Evolutionary conservation across 352 stramenopile species (phyloP).

Genomic region (Pelagophyceae sp.): DNA sequence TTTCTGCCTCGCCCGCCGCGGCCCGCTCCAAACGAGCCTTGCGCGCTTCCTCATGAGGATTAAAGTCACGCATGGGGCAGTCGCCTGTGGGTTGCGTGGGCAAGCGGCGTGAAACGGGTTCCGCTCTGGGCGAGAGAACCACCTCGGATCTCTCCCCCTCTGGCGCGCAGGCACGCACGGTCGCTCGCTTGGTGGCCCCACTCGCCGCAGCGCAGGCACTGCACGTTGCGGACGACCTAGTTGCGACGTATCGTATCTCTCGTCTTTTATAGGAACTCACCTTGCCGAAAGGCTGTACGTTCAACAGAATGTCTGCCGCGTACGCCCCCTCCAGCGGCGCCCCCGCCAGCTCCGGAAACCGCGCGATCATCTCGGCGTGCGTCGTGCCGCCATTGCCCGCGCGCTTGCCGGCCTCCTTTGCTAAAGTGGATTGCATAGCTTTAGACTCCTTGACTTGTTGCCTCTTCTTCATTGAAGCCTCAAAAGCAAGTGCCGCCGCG

Average conservation of each 20-base stretch:
- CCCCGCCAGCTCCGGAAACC: neutral
- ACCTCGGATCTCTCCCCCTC: too few species aligned
- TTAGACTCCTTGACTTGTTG: neutral
- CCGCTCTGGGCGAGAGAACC: too few species aligned
- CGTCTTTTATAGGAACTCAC: too few species aligned
- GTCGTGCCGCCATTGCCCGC: neutral
- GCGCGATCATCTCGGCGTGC: neutral
- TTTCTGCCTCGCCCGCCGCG: neutral
- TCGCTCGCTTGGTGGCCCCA: slow-evolving; percentile 44
- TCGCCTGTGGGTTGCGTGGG: too few species aligned
- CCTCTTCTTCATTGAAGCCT: neutral
- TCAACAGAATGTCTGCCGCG: neutral
- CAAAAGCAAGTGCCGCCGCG: neutral
- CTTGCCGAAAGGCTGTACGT: slow-evolving; percentile 40
- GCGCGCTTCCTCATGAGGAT: neutral
- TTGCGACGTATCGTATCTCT: neutral
- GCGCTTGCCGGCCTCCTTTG: neutral
- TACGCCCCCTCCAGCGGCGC: neutral
- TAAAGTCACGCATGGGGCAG: neutral
- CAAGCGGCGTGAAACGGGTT: too few species aligned
- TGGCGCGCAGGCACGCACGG: too few species aligned
- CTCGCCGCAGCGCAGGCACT: slow-evolving; percentile 42
- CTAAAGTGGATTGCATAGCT: neutral
- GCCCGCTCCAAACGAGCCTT: neutral
- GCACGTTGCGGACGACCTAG: slow-evolving; percentile 35